phyloP scores from a whole-genome alignment of 768 basidiomycete genomes.

The Phanerochaete sordida region DNA sequence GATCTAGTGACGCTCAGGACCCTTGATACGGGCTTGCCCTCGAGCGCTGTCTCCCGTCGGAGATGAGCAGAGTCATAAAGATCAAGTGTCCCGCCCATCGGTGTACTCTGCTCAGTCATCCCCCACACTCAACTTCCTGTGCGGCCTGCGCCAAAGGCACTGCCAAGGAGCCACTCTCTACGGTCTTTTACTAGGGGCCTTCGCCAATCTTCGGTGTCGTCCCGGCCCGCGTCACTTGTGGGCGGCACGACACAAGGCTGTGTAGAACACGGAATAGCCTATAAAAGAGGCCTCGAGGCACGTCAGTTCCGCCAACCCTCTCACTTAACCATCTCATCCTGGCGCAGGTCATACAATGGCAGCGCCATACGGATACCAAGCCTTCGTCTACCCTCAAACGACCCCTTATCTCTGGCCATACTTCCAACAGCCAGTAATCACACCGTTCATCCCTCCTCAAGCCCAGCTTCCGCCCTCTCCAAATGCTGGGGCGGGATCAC shows the following conservation, averaged over 20 bases:
- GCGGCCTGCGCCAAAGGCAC: background rate
- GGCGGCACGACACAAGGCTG: conserved; percentile 1
- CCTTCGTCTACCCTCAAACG: background rate
- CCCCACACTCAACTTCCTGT: background rate
- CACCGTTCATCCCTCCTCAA: conserved; percentile 13
- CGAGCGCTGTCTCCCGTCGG: too few species aligned
- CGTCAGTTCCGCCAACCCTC: background rate
- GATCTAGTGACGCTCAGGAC: background rate
- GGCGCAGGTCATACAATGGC: background rate
- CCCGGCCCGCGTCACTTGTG: background rate
- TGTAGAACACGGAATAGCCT: background rate
- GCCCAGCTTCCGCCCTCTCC: conserved; percentile 10
- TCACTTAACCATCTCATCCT: background rate
- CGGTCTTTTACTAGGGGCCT: background rate
- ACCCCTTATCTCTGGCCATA: conserved; percentile 16
- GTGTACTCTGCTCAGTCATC: too few species aligned
- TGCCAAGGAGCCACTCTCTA: background rate
- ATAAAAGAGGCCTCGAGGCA: background rate
- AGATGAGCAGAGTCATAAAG: background rate
- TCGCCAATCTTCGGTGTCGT: background rate
- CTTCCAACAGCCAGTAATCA: conserved; percentile 12
- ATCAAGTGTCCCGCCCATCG: too few species aligned
- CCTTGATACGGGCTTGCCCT: background rate
- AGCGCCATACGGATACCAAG: conserved; percentile 8
- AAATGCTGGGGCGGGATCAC: conserved; percentile 9